Evolutionary conservation across 345 rosid species (phyloP).

Genomic region (Garcia nutans): DNA sequence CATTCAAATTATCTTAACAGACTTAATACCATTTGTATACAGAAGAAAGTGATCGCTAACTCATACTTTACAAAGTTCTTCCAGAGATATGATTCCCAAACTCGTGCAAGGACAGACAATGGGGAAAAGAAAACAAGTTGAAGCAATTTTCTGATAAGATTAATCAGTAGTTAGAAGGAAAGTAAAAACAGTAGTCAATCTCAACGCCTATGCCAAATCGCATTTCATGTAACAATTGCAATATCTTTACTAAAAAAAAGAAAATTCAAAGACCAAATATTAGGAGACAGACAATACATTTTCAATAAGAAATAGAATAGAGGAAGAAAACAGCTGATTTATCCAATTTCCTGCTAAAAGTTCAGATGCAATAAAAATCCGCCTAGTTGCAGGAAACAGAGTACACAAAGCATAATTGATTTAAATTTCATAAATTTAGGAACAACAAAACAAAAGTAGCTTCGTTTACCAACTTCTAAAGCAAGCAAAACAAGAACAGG

Average conservation of each 20-base stretch:
- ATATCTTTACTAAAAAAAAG: background rate
- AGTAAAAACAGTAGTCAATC: background rate
- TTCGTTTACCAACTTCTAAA: background rate
- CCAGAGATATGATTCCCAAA: background rate
- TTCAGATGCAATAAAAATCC: background rate
- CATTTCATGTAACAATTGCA: background rate
- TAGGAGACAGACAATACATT: background rate
- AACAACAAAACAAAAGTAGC: background rate
- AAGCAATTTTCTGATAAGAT: too few relatives aligned
- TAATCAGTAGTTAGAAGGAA: background rate
- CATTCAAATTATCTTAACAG: background rate
- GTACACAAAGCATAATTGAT: background rate
- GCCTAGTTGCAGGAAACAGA: background rate
- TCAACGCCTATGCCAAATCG: background rate
- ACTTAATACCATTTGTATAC: background rate
- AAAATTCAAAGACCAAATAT: background rate
- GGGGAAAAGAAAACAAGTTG: background rate
- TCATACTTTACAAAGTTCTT: background rate
- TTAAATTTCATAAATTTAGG: background rate
- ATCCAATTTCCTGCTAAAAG: background rate
- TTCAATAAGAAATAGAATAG: background rate
- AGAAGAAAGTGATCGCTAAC: background rate
- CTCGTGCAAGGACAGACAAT: background rate
- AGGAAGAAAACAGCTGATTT: background rate
- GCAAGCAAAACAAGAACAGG: background rate